Conservation (phyloP, 108 stramenopile species). For the Nannochloropsis salina region DNA sequence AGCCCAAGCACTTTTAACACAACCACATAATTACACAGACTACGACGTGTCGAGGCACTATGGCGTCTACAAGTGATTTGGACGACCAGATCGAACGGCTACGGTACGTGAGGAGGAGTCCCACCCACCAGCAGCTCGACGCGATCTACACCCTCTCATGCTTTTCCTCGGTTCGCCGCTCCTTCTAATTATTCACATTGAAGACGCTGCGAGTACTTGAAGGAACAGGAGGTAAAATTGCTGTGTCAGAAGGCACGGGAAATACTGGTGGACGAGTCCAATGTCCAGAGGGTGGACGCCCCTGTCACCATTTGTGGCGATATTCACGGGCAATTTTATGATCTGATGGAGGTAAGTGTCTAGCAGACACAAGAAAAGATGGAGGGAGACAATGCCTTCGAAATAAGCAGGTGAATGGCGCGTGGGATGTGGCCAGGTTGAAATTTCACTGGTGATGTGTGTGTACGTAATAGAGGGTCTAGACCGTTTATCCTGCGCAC, state of each 20-base stretch:
- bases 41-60: background rate
- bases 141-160: background rate
- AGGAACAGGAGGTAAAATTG: conserved; percentile 94
- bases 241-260: conserved; percentile 92
- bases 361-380: background rate
- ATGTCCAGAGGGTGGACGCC: conserved; percentile 95
- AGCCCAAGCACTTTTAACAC: no score
- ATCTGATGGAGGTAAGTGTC: conserved; percentile 66
- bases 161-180: background rate
- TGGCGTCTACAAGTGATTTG: conserved; percentile 46
- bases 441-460: no score
- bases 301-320: conserved; percentile 99
- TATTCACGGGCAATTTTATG: conserved; percentile 99
- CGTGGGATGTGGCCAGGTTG: background rate
- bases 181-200: conserved; percentile 6
- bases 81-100: conserved; percentile 35
- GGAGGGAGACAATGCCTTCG: background rate
- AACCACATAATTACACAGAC: no score
- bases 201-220: conserved; percentile 92
- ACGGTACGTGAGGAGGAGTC: background rate
- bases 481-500: no score
- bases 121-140: no score
- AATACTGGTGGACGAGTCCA: conserved; percentile 94
- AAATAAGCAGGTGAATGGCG: background rate
- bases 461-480: no score